These are phyloP conservation scores for Pilaira anomala DNA, from an alignment of 192 early-diverging fungal species.

Conservation along the genomic window DNA sequence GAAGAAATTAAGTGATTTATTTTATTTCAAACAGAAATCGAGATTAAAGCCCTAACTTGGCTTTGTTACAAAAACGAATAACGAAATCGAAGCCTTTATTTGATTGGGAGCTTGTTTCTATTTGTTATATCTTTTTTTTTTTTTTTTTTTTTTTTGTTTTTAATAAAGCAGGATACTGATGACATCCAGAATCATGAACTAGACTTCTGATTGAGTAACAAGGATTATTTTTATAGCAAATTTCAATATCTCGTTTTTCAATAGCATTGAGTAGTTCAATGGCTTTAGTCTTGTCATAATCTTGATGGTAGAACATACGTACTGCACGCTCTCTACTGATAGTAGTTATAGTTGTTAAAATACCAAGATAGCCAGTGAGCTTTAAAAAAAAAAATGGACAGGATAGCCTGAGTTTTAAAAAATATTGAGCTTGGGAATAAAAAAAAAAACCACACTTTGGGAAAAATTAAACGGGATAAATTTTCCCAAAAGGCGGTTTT, in stretches of 20 bases:
- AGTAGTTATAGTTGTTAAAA: neutral
- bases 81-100: no score
- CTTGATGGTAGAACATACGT: conserved; percentile 8
- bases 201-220: no score
- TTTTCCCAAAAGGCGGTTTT: no score
- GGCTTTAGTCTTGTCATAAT: conserved; percentile 16
- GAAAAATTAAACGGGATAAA: neutral
- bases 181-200: no score
- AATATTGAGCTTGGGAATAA: neutral
- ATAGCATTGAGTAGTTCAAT: conserved; percentile 13
- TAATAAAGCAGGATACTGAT: no score
- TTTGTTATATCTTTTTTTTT: no score
- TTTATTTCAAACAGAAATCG: no score
- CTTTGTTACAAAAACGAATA: no score
- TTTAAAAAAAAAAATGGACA: neutral
- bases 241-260: conserved; percentile 4
- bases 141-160: no score
- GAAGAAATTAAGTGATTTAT: no score
- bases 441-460: neutral
- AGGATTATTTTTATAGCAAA: conserved; percentile 6
- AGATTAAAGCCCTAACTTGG: no score
- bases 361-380: neutral
- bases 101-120: no score
- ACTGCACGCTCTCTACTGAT: conserved; percentile 6
- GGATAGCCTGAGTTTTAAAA: neutral